Conservation (phyloP, 257 asterid genomes). For the Nemophila menziesii region DNA sequence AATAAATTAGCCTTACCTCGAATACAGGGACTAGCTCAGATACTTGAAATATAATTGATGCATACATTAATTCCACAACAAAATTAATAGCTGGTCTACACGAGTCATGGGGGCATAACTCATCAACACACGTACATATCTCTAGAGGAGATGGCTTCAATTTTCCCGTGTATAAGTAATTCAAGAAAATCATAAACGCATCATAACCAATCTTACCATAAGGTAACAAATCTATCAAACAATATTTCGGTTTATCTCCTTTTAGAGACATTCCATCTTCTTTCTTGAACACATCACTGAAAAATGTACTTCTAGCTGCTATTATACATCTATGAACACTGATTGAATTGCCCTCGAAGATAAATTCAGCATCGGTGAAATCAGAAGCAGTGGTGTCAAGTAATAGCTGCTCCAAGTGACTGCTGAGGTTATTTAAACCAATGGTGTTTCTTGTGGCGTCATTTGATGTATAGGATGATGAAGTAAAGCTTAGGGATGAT, state of each 20-base stretch:
- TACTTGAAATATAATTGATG: constrained; percentile 44
- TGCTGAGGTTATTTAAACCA: constrained; percentile 41
- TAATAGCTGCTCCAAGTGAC: constrained; percentile 37
- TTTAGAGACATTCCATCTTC: constrained; percentile 24
- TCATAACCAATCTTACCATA: constrained; percentile 55
- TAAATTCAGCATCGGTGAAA: constrained; percentile 47
- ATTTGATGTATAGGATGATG: constrained; percentile 39
- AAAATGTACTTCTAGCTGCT: constrained; percentile 52
- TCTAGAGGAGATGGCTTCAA: constrained; percentile 44
- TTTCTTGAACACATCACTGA: constrained; percentile 29
- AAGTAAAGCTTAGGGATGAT: constrained; percentile 48
- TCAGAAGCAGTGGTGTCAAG: constrained; percentile 26
- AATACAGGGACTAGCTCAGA: constrained; percentile 56
- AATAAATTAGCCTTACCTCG: constrained; percentile 30
- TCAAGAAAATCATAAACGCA: constrained; percentile 41
- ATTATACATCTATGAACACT: constrained; percentile 57
- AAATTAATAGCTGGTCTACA: constrained; percentile 55
- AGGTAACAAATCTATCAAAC: constrained; percentile 39
- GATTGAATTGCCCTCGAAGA: constrained; percentile 35
- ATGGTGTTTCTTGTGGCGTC: constrained; percentile 28
- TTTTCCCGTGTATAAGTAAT: constrained; percentile 58
- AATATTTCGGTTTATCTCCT: constrained; percentile 35
- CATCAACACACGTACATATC: constrained; percentile 54
- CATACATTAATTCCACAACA: constrained; percentile 58
- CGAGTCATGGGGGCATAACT: constrained; percentile 38